Conservation (phyloP, 176 grass and related monocot species). For the Phoenix roebelenii region DNA sequence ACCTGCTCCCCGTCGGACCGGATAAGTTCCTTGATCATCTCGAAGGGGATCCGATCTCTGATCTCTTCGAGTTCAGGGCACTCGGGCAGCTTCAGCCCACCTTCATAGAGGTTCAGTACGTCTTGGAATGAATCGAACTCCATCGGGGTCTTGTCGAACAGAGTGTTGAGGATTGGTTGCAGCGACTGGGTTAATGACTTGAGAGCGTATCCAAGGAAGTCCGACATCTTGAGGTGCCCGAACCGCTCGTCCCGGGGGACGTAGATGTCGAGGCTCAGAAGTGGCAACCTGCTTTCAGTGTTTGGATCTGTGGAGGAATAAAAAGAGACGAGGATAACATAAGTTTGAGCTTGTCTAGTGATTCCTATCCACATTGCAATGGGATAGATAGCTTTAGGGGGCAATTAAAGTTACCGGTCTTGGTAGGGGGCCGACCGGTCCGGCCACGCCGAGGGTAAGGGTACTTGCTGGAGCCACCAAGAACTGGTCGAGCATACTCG, state of each 20-base stretch:
- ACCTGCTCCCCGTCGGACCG: too few relatives aligned
- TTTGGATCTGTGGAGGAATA: slow-evolving; percentile 10
- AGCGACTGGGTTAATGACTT: slow-evolving; percentile 49
- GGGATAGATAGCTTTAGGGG: too few relatives aligned
- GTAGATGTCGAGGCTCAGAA: slow-evolving; percentile 31
- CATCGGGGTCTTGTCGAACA: slow-evolving; percentile 30
- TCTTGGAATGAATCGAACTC: slow-evolving; percentile 45
- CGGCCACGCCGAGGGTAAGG: slow-evolving; percentile 82
- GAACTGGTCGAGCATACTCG: slow-evolving; percentile 30
- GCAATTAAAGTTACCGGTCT: slow-evolving; percentile 12
- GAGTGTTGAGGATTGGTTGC: slow-evolving; percentile 27
- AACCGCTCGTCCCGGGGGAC: slow-evolving; percentile 68
- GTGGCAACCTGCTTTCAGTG: slow-evolving; percentile 13
- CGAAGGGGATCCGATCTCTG: too few relatives aligned
- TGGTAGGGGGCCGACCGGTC: slow-evolving; percentile 36
- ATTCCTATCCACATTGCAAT: too few relatives aligned
- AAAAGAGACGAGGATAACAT: too few relatives aligned
- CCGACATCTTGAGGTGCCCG: slow-evolving; percentile 73
- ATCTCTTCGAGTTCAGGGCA: too few relatives aligned
- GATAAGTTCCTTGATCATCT: too few relatives aligned
- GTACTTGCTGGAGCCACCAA: slow-evolving; percentile 50
- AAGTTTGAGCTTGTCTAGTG: too few relatives aligned
- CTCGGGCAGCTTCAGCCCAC: too few relatives aligned
- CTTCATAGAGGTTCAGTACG: too few relatives aligned
- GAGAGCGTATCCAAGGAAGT: slow-evolving; percentile 57